Evolutionary conservation across 108 stramenopile genomes (phyloP).

Genomic region (Aurantiochytrium sp.): DNA sequence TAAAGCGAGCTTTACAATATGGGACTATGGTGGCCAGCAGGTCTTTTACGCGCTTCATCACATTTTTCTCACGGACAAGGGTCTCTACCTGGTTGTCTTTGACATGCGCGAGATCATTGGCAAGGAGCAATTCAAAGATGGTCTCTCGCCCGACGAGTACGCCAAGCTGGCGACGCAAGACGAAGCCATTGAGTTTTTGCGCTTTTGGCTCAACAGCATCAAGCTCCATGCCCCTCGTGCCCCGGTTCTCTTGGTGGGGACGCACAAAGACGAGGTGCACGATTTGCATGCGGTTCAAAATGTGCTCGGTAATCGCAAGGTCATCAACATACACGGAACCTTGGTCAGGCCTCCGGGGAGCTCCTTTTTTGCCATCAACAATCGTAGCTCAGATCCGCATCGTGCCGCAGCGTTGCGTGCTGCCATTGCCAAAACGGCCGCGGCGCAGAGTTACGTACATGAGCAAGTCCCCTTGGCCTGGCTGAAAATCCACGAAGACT

Average conservation of each 20-base stretch:
- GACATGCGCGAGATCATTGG: not conserved
- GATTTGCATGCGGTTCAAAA: too few species aligned
- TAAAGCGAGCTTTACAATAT: not conserved
- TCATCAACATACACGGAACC: too few species aligned
- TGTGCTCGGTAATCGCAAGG: too few species aligned
- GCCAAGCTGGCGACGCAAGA: not conserved
- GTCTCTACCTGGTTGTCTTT: not conserved
- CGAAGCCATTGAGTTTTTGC: not conserved
- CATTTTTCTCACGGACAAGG: not conserved
- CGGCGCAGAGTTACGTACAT: not conserved
- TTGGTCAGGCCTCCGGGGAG: too few species aligned
- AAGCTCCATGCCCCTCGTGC: not conserved
- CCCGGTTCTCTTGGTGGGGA: not conserved
- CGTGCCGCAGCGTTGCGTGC: not conserved
- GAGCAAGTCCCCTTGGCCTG: not conserved
- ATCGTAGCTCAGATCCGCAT: not conserved
- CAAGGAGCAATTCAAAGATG: not conserved
- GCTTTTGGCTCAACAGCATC: not conserved
- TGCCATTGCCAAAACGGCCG: not conserved
- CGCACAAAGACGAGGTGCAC: not conserved
- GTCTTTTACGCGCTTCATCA: not conserved
- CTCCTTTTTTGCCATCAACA: not conserved
- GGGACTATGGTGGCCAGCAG: not conserved
- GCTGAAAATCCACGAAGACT: not conserved
- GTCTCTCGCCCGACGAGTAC: too few species aligned